Conservation (phyloP, 305 asterid genomes). For the Plantago coronopus region DNA sequence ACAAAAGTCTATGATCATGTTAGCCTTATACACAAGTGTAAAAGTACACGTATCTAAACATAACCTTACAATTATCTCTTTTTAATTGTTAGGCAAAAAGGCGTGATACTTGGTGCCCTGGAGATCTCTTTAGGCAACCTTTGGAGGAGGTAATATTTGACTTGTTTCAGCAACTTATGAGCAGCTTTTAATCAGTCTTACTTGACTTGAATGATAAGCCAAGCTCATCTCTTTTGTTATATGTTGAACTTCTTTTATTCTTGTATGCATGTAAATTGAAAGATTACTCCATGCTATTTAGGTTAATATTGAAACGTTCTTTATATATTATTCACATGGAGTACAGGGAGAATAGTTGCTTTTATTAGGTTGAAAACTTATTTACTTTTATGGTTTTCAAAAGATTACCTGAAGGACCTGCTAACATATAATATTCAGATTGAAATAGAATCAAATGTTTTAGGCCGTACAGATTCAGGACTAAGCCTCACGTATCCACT, state of each 20-base stretch:
- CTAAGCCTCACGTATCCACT: conserved; percentile 15
- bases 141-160: conserved; percentile 51
- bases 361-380: conserved; percentile 4
- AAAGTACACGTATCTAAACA: no score
- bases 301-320: background rate
- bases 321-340: conserved; percentile 5
- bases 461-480: conserved; percentile 1
- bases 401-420: conserved; percentile 2
- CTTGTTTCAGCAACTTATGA: background rate
- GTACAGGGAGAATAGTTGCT: conserved; percentile 10
- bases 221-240: background rate
- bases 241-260: background rate
- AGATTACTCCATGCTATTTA: background rate
- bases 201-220: background rate
- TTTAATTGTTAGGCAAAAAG: conserved; percentile 59
- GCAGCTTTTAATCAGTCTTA: background rate
- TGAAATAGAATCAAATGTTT: conserved; percentile 13
- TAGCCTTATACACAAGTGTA: no score
- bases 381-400: conserved; percentile 9
- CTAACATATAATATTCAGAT: conserved; percentile 12
- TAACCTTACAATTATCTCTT: no score
- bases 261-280: background rate
- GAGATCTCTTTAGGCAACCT: conserved; percentile 51
- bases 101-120: conserved; percentile 98
- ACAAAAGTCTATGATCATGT: no score